Evolutionary conservation across 768 basidiomycete species (phyloP), one percentile per base, ranked within the genome.

Genomic region (Arthromyces matolae): DNA sequence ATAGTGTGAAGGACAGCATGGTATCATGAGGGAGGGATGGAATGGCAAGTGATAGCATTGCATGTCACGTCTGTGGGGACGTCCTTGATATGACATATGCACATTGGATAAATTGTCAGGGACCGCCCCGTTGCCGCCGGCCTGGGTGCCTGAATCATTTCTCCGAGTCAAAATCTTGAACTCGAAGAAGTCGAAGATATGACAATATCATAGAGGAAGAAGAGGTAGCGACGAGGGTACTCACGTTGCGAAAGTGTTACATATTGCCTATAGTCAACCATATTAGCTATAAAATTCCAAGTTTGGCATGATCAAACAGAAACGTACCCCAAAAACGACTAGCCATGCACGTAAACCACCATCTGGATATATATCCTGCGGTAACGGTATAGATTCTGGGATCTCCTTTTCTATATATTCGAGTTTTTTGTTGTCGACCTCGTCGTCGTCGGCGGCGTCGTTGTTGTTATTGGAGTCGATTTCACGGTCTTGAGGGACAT

Each of bases 291-390:
- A n/a, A 14, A n/a, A 13, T 14, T 13, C 25, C 22, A 23, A 3
- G 24, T 18, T 7, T 12, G 22, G 25, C 8, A 24, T 9, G 28
- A 25, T 24, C 24, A 22, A 22, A 43, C 5, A 19, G 7, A 14
- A 39, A 60, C 71, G 40, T 50, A 75, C 75, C 53, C 73, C 75
- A 39, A 62, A 56, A 20, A 76, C 69, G 31, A 76, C 63, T 16
- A 74, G 46, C 75, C 75, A 76, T 13, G 75, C 75, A 46, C 62
- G 59, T 29, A 67, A 57, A 1, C 75, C 75, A 32, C 75, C 74
- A 53, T 76, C 74, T 0, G 73, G 73, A 53, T 61, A 73, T 41
- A 64, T 23, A 4, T 45, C 27, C 12, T 33, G 27, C 14, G 51
- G 50, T 14, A 47, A 31, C 0, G 42, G 20, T 8, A 16, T 19